Evolutionary conservation across 75 land plant genomes (phyloP).

Genomic region (Cryptomeria japonica): DNA sequence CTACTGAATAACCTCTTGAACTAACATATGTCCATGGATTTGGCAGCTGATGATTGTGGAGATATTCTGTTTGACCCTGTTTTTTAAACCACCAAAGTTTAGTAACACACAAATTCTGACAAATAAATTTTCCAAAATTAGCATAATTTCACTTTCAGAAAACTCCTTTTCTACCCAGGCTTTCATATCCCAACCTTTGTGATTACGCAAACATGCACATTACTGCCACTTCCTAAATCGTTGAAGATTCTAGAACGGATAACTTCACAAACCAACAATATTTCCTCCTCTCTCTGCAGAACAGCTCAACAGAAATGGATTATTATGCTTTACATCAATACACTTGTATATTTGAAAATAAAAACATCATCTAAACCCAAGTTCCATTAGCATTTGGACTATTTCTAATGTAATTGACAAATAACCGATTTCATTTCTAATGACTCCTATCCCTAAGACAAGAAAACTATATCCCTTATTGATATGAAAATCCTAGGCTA

Average conservation of each 20-base stretch:
- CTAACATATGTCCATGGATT: slow-evolving; percentile 83
- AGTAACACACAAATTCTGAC: background rate
- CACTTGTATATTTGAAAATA: background rate
- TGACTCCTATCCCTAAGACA: background rate
- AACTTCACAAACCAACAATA: slow-evolving; percentile 73
- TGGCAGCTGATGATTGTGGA: slow-evolving; percentile 79
- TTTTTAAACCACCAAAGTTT: background rate
- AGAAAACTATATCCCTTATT: background rate
- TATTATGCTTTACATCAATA: background rate
- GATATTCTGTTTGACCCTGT: slow-evolving; percentile 79
- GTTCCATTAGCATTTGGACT: background rate
- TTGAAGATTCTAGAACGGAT: slow-evolving; percentile 96
- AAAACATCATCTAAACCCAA: background rate
- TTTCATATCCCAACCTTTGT: slow-evolving; percentile 61
- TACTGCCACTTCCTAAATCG: slow-evolving; percentile 99
- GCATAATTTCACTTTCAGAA: background rate
- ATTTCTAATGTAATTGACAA: background rate
- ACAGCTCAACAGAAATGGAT: background rate
- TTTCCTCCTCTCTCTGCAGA: slow-evolving; percentile 88
- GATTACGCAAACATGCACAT: slow-evolving; percentile 95
- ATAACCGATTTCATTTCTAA: background rate
- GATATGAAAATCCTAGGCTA: background rate
- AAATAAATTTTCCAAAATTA: background rate
- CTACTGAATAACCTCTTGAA: slow-evolving; percentile 61
- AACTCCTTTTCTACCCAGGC: background rate